Base-by-base conservation (phyloP, 305 asterid species). In the Andrographis paniculata region DNA sequence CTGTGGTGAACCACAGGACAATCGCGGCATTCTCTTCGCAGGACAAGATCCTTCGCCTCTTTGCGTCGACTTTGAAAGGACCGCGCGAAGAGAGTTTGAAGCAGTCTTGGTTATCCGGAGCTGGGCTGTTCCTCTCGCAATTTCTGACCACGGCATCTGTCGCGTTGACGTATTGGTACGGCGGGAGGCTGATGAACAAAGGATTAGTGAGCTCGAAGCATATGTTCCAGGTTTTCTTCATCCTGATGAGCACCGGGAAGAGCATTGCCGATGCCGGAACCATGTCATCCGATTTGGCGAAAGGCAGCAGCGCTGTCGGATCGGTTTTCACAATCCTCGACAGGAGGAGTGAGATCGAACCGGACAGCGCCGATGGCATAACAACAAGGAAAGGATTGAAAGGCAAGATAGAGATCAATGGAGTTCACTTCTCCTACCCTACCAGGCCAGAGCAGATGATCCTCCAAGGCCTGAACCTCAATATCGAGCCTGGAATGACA, bases 181-280 rank as follows among this genome's bases (percentile, higher is more conserved):
- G 94, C 1, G 92, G 95, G 42, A 63, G 73, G 59, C 72, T 82
- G 18, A 79, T 85, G 85, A 82, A 76, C 62, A 50, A 66, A 45
- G 69, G 66, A 17, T 9, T 45, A 24, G 79, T 82, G 20, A 62
- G 63, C 50, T 58, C 95, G 12, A 73, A 75, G 59, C 74, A 82
- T 64, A 45, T 82, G 24, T 85, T 85, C 46, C 81, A 79, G 70
- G 85, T 49, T 17, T 82, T 85, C 64, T 79, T 85, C 69, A 70
- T 85, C 43, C 37, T 85, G 67, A 74, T 85, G 87, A 82, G 94
- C 67, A 85, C 94, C 0, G 94, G 94, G 0, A 73, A 70, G 67
- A 75, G 49, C 60, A 79, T 86, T 20, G 92, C 94, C 0, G 94
- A 86, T 20, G 93, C 94, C 6, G 92, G 95, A 42, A 79, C 78